These are phyloP conservation scores for Amylocystis lapponica DNA, from an alignment of 768 basidiomycete genomes.

Conservation along the genomic window DNA sequence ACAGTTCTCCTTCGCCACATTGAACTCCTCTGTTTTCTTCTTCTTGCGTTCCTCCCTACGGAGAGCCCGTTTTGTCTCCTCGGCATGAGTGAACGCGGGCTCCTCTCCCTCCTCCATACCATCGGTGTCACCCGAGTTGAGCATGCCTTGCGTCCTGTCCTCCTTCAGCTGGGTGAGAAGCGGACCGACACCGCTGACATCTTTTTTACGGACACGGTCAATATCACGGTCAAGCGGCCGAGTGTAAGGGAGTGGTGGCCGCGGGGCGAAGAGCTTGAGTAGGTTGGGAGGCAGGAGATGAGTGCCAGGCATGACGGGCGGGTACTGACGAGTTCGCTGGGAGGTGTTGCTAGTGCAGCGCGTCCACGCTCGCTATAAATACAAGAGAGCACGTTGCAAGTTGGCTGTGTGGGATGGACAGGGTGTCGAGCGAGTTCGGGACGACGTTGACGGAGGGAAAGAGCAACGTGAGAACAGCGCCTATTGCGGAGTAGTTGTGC, in stretches of 20 bases:
- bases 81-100: slow-evolving; percentile 72
- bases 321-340: no score
- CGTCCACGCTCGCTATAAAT: no score
- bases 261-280: slow-evolving; percentile 92
- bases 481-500: no score
- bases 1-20: slow-evolving; percentile 83
- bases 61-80: slow-evolving; percentile 77
- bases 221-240: slow-evolving; percentile 84
- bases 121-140: slow-evolving; percentile 53
- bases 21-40: slow-evolving; percentile 69
- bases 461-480: no score
- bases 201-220: slow-evolving; percentile 62
- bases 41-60: slow-evolving; percentile 75
- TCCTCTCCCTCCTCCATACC: slow-evolving; percentile 84
- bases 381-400: no score
- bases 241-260: slow-evolving; percentile 82
- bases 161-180: slow-evolving; percentile 74
- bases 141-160: slow-evolving; percentile 62
- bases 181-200: slow-evolving; percentile 69
- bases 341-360: no score
- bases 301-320: slow-evolving; percentile 51
- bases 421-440: no score
- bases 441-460: no score
- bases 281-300: slow-evolving; percentile 93
- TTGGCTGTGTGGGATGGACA: no score